Base-by-base conservation (phyloP, 2,329 filamentous ascomycete species). In the Ascochyta rabiei region DNA sequence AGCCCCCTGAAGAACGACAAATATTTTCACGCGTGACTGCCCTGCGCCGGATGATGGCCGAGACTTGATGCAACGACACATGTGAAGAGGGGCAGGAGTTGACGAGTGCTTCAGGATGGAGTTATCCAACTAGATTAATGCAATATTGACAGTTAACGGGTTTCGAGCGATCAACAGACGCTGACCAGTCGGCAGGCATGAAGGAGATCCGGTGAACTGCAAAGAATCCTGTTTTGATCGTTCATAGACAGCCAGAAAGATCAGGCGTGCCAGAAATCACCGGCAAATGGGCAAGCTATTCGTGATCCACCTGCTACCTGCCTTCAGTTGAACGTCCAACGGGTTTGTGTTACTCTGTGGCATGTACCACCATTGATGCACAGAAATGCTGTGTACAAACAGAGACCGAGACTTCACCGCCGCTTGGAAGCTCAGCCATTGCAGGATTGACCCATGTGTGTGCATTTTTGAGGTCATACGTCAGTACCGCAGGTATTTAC, bases 201-300 rank as follows among this genome's bases (percentile, higher is more conserved):
- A 34, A 18, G 45, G 35, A 45, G 18, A 35, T 55, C 52, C 52
- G 40, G 35, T 49, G 35, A 24, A 28, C 28, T 55, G 46, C 46
- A 41, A 15, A 19, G 28, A 30, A 45, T 49, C 40, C 24, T 46
- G 41, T 37, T 30, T 19, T 26, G 9, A 28, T n/a, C 13, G 21
- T 26, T 19, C 19, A 21, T 15, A 24, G 24, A 3, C 19, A 9
- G 28, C 13, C 15, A 15, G 34, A 21, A 30, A 43, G 40, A 26
- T 19, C 31, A 46, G 37, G 46, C 19, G 41, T 24, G n/a, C 46
- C 35, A 50, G 19, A 24, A 10, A 9, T 6, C 21, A 40, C 26
- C 21, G 21, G n/a, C 35, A 8, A 12, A 21, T 28, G 10, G 18
- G 33, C 18, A 34, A 18, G 21, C 6, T 46, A n/a, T 21, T 15